Percentiles rank a stretch among this genome's conserved stretches.
Evolutionary conservation across 2,329 filamentous ascomycete species (phyloP).

Genomic region (Talaromyces sp.): DNA sequence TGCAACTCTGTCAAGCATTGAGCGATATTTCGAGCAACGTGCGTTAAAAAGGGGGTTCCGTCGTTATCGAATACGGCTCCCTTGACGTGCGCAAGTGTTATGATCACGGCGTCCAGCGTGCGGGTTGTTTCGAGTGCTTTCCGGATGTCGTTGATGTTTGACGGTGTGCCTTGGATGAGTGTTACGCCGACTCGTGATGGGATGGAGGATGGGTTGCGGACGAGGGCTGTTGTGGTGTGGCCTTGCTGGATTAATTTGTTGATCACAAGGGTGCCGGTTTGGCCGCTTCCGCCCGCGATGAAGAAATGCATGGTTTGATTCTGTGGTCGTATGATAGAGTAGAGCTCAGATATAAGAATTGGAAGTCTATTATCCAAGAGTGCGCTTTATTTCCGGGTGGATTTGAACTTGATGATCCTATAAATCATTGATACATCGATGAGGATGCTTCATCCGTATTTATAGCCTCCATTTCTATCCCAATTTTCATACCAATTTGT

Average conservation of each 20-base stretch:
- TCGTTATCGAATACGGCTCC: background rate
- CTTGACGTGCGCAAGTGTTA: slow-evolving; percentile 9
- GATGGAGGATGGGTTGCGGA: slow-evolving; percentile 8
- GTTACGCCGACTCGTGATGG: background rate
- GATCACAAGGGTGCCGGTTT: slow-evolving; percentile 12
- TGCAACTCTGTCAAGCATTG: background rate
- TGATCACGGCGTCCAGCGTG: background rate
- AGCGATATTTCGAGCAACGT: slow-evolving; percentile 6
- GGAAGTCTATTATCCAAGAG: no score
- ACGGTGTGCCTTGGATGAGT: slow-evolving; percentile 11
- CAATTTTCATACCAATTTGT: no score
- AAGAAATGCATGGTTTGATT: slow-evolving; percentile 12
- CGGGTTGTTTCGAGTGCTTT: background rate
- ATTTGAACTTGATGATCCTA: no score
- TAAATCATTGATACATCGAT: no score
- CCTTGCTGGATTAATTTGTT: slow-evolving; percentile 1
- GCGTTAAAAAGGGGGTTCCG: slow-evolving; percentile 6
- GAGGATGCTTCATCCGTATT: no score
- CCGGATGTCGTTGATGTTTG: slow-evolving; percentile 7
- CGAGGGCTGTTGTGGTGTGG: slow-evolving; percentile 12
- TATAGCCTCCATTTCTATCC: no score
- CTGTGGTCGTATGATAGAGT: background rate
- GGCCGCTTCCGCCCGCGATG: slow-evolving; percentile 12
- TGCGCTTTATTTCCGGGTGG: no score
- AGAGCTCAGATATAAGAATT: no score